Base-by-base conservation (phyloP, 2,329 filamentous ascomycete genomes). In the Beauveria brongniartii region DNA sequence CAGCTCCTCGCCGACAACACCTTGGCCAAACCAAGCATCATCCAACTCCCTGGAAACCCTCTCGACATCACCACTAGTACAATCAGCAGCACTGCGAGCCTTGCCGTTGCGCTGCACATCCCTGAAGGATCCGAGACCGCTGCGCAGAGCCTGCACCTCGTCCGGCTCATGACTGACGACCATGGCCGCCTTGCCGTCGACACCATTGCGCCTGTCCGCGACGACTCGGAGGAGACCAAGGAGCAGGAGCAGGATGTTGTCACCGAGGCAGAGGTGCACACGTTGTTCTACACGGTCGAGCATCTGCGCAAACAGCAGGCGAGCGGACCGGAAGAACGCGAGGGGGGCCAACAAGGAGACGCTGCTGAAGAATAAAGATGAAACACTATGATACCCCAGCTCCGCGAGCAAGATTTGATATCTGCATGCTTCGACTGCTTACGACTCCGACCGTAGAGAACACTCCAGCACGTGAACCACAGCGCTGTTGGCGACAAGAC, bases 21-120 rank as follows among this genome's bases (percentile, higher is more conserved):
- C 16, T 75, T 91, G 46, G 71, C 75, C 9, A 75, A 81, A 63
- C 79, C 55, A 68, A 65, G 71, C 56, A 65, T 72, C 62, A 74
- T 91, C 58, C 71, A 77, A 44, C 71, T 91, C 5, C 76, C 79
- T 2, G 88, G 88, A 8, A 91, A 90, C 67, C 82, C 86, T 1
- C 80, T 93, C 5, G 82, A 86, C 68, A 68, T 81, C 12, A 68
- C 72, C 30, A 63, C 73, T n/a, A 59, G 72, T 12, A 64, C 68
- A 37, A 62, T 60, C 26, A 62, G 65, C 8, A 62, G 50, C 18
- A 56, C 65, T 3, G 72, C 68, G 22, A 70, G 63, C 59, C 64
- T 82, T 40, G 63, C 78, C 44, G 72, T 75, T 6, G 72, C 77
- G 16, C 64, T 79, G 41, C 77, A 82, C 61, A 67, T 73, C 1